A percentile compares a stretch with the other conserved stretches of the same genome.
phyloP scores from a whole-genome alignment of 2,329 filamentous ascomycete genomes.

The Lachnellula subtilissima region DNA sequence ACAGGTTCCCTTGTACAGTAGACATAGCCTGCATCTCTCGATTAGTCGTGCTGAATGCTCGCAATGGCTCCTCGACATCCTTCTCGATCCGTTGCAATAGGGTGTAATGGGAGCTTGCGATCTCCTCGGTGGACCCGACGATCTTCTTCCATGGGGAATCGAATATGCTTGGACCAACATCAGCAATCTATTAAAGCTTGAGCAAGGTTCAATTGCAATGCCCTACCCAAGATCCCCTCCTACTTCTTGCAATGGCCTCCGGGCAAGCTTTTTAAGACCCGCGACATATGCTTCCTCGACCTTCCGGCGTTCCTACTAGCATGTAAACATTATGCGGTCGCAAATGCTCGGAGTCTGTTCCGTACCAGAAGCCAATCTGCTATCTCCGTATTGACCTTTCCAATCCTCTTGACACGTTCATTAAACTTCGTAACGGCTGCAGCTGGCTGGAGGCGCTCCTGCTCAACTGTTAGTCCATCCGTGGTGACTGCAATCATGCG shows the following conservation, averaged over 20 bases:
- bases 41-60: conserved; percentile 66
- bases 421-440: conserved; percentile 79
- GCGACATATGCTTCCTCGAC: conserved; percentile 87
- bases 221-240: conserved; percentile 81
- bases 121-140: conserved; percentile 69
- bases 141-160: conserved; percentile 87
- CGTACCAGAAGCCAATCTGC: conserved; percentile 93
- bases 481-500: conserved; percentile 19
- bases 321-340: conserved; percentile 21
- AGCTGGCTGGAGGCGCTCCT: conserved; percentile 76
- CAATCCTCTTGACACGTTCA: conserved; percentile 83
- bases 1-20: conserved; percentile 76
- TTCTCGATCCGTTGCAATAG: conserved; percentile 78
- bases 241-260: conserved; percentile 68
- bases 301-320: conserved; percentile 75
- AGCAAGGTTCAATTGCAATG: conserved; percentile 3
- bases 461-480: conserved; percentile 20
- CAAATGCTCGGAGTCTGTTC: background rate
- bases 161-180: conserved; percentile 65
- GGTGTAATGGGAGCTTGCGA: conserved; percentile 77
- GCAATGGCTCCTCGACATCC: conserved; percentile 81
- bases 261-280: conserved; percentile 74
- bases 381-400: conserved; percentile 81
- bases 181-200: conserved; percentile 11
- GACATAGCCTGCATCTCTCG: conserved; percentile 74